Base-by-base conservation (phyloP, 495 filamentous ascomycete genomes). In the Letharia columbiana region DNA sequence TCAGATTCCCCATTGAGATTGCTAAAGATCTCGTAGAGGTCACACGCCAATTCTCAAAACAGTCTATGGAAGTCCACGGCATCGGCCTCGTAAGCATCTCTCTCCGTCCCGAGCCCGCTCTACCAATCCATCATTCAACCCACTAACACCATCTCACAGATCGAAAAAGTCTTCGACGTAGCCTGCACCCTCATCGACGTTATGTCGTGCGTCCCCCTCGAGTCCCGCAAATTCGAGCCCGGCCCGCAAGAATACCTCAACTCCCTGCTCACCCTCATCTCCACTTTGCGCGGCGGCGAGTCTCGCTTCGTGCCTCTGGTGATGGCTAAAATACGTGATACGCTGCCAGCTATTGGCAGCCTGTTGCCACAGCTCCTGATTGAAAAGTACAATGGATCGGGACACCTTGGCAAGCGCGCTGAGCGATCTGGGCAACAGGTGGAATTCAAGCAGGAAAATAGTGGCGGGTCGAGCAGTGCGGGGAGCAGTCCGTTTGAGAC, bases 111-210 rank as follows among this genome's bases (percentile, higher is more conserved):
- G 37, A 62, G 13, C 3, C 18, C 18, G 12, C 33, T 52, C 52
- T 28, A 18, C 40, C 17, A 42, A 18, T 47, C 1, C 62, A 44
- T 9, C 17, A 20, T 37, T 9, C 23, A 28, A 35, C 13, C 18
- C 52, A 42, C 57, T 72, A 59, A 72, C 71, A 45, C 63, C 69
- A 59, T 57, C 20, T 61, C 72, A 11, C 63, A 87, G 79, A 82
- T 90, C 56, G 89, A 91, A 67, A 92, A 92, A 72, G 77, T 94
- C 50, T 86, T 91, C 66, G 87, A 89, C 70, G 80, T 92, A 52
- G 84, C 89, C 9, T 89, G 84, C 71, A 84, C 88, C 23, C 79
- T 93, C 57, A 85, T 83, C 18, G 90, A 93, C 69, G 85, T 90
- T 11, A 85, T 93, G 60, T 81, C 86, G 6, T 84, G 86, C 65